Percentiles rank a stretch among this genome's conserved stretches.
Evolutionary conservation across 306 rosid species (phyloP).

Genomic region (Alnus glutinosa): DNA sequence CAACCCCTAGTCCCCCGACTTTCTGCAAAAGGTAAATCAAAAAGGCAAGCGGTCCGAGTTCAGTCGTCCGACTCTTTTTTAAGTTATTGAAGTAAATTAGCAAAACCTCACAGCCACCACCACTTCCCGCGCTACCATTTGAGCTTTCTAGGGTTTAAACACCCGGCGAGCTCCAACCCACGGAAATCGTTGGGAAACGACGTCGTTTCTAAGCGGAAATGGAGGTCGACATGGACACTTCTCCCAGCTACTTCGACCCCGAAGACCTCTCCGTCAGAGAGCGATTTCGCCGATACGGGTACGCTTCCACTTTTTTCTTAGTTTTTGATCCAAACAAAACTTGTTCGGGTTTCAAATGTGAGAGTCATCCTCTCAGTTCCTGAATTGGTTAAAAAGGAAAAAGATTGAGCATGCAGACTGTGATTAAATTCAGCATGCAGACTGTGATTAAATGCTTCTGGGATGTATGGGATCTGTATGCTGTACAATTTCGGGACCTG

Average conservation of each 20-base stretch:
- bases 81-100: background rate
- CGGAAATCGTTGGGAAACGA: background rate
- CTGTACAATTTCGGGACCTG: background rate
- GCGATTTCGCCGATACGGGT: conserved; percentile 85
- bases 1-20: background rate
- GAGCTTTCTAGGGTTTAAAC: conserved; percentile 44
- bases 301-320: background rate
- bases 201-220: conserved; percentile 11
- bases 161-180: background rate
- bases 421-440: background rate
- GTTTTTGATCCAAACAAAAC: background rate
- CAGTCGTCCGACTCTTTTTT: background rate
- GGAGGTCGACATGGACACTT: conserved; percentile 70
- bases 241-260: conserved; percentile 68
- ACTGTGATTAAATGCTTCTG: background rate
- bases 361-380: background rate
- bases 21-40: background rate
- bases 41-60: background rate
- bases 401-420: background rate
- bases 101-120: background rate
- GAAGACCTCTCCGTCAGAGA: conserved; percentile 66
- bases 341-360: background rate
- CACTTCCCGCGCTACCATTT: conserved; percentile 39
- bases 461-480: background rate
- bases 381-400: background rate